Evolutionary conservation across 73 alveolate genomes (phyloP).

Genomic region (Urostyla sp.): DNA sequence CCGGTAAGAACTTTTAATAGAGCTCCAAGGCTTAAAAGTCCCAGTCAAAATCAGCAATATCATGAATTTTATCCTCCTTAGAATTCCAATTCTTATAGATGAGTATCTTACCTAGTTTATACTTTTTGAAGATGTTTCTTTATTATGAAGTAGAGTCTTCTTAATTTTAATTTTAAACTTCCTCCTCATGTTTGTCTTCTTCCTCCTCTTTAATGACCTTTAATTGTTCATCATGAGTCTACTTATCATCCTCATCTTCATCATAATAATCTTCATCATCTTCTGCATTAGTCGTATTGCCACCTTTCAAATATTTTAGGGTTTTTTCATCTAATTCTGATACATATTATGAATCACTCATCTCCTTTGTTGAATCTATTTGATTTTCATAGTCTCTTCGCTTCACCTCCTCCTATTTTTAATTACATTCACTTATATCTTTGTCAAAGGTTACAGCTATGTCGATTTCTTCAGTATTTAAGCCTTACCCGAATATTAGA

Average conservation of each 20-base stretch:
- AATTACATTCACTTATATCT: neutral
- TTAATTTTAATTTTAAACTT: neutral
- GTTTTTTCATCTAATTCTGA: conserved; percentile 51
- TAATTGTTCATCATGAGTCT: conserved; percentile 14
- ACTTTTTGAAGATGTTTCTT: conserved; percentile 48
- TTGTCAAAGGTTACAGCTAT: conserved; percentile 39
- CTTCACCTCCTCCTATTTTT: neutral
- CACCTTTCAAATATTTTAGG: conserved; percentile 19
- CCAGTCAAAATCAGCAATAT: conserved; percentile 61
- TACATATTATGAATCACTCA: neutral
- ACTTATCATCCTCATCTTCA: conserved; percentile 17
- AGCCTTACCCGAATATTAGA: conserved; percentile 52
- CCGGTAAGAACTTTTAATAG: conserved; percentile 33
- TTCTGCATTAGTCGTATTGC: conserved; percentile 17
- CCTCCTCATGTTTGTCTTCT: conserved; percentile 33
- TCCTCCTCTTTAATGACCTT: conserved; percentile 2
- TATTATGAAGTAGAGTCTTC: conserved; percentile 17
- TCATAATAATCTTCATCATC: conserved; percentile 47
- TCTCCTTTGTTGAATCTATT: neutral
- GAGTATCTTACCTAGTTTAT: neutral
- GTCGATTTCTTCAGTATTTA: conserved; percentile 59
- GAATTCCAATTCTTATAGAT: conserved; percentile 15
- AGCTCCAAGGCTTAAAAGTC: conserved; percentile 37
- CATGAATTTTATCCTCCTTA: conserved; percentile 34
- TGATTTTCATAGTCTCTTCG: no score